Percentiles rank a stretch among this genome's conserved stretches.
These are phyloP conservation scores for Evernia prunastri DNA, from an alignment of 495 filamentous ascomycete species.

Conservation along the genomic window DNA sequence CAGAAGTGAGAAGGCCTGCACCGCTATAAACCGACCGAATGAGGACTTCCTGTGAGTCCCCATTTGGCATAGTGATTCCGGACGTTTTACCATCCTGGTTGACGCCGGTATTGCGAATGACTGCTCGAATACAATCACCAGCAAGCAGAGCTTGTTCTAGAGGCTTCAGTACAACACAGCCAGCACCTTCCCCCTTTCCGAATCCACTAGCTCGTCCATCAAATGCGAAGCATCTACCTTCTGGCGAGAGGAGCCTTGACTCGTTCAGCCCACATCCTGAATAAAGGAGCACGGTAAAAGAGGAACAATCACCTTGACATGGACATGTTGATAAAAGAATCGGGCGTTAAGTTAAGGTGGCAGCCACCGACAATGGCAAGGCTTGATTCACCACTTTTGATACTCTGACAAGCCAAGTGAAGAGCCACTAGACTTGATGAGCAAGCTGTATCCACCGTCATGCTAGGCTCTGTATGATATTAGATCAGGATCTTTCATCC, in stretches of 20 bases:
- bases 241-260: constrained; percentile 1
- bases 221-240: constrained; percentile 3
- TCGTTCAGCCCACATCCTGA: neutral
- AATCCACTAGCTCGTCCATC: constrained; percentile 33
- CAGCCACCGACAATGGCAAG: constrained; percentile 29
- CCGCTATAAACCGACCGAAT: constrained; percentile 38
- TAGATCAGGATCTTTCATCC: no score
- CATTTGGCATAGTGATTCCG: constrained; percentile 38
- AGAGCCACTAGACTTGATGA: constrained; percentile 35
- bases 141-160: constrained; percentile 35
- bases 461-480: no score
- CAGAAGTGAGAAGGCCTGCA: constrained; percentile 30
- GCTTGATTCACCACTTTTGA: constrained; percentile 16
- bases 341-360: constrained; percentile 34
- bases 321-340: constrained; percentile 11
- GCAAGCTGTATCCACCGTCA: constrained; percentile 48
- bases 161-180: constrained; percentile 37
- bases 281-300: no score
- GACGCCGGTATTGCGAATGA: constrained; percentile 22
- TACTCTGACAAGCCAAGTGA: constrained; percentile 15
- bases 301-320: constrained; percentile 15
- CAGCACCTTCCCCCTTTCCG: constrained; percentile 40
- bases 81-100: constrained; percentile 48
- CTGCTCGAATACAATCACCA: constrained; percentile 37
- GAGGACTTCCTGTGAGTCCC: constrained; percentile 33